Conservation (phyloP, 2,329 filamentous ascomycete genomes). For the Diaporthe capsici region DNA sequence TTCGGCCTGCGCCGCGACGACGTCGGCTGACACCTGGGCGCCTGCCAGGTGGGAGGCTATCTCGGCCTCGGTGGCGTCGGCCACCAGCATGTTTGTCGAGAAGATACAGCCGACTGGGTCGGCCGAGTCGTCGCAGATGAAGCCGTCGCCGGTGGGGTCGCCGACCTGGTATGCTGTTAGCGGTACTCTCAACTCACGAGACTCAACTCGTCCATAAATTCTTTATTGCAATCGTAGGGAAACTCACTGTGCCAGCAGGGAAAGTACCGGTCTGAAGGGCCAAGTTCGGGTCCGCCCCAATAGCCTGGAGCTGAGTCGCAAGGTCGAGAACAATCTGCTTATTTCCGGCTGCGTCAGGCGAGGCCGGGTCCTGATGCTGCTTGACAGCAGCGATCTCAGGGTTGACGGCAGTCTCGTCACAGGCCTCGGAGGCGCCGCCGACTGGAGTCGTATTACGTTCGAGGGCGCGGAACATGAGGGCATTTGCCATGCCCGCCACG, state of each 20-base stretch:
- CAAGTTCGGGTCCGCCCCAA: constrained; percentile 57
- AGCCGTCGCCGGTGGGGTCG: constrained; percentile 63
- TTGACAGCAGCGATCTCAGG: constrained; percentile 60
- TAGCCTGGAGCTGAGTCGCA: constrained; percentile 56
- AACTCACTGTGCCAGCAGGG: constrained; percentile 52
- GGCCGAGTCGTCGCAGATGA: constrained; percentile 60
- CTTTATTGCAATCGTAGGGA: too few species aligned
- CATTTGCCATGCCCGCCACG: constrained; percentile 56
- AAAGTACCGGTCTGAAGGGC: constrained; percentile 60
- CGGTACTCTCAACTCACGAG: too few species aligned
- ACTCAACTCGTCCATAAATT: background rate
- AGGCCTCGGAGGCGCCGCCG: constrained; percentile 55
- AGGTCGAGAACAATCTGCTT: constrained; percentile 57
- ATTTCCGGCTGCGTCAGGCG: constrained; percentile 56
- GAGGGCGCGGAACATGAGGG: constrained; percentile 58
- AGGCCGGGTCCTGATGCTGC: constrained; percentile 61
- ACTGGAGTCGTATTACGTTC: constrained; percentile 60
- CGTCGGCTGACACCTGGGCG: background rate
- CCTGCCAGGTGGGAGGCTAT: constrained; percentile 22
- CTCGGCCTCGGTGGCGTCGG: constrained; percentile 52
- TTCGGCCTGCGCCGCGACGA: background rate
- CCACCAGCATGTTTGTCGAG: constrained; percentile 61
- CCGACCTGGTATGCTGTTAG: background rate
- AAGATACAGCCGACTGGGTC: constrained; percentile 66
- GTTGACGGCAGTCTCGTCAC: constrained; percentile 58